Percentiles rank a stretch among this genome's conserved stretches.
These are phyloP conservation scores for Lagerstroemia speciosa DNA, from an alignment of 345 rosid genomes.

Conservation along the genomic window DNA sequence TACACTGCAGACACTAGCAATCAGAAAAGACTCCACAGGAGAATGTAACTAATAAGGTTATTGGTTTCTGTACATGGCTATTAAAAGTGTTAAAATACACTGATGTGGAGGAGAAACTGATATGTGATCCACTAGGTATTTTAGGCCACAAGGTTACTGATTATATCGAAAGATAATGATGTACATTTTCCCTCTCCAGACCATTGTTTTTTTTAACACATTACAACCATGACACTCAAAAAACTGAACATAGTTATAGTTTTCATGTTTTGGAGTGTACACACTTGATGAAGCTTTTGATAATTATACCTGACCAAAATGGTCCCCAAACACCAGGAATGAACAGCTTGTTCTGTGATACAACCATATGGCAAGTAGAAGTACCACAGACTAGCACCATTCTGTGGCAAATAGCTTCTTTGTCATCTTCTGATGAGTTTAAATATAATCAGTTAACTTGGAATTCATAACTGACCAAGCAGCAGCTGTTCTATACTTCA, in stretches of 20 bases:
- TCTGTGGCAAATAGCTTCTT: conserved; percentile 62
- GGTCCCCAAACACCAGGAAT: conserved; percentile 99
- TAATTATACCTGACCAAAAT: conserved; percentile 82
- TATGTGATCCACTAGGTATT: background rate
- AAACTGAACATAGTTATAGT: background rate
- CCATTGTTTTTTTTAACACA: background rate
- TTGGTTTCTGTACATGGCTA: background rate
- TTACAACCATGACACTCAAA: background rate
- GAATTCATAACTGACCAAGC: background rate
- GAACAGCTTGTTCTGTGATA: conserved; percentile 68
- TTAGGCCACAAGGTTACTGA: background rate
- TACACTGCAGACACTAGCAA: background rate
- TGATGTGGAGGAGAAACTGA: background rate
- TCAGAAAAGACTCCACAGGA: background rate
- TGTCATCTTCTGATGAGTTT: conserved; percentile 34
- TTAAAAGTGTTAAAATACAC: background rate
- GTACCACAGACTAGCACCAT: conserved; percentile 95
- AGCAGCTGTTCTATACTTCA: conserved; percentile 1
- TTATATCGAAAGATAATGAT: background rate
- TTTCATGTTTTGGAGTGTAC: conserved; percentile 1
- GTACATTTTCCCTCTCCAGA: background rate
- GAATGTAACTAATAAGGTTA: background rate
- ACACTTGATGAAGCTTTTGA: background rate
- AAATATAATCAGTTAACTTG: conserved; percentile 1
- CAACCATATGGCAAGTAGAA: conserved; percentile 97